Evolutionary conservation across 2,329 filamentous ascomycete genomes (phyloP).

Genomic region (Fusarium napiforme): DNA sequence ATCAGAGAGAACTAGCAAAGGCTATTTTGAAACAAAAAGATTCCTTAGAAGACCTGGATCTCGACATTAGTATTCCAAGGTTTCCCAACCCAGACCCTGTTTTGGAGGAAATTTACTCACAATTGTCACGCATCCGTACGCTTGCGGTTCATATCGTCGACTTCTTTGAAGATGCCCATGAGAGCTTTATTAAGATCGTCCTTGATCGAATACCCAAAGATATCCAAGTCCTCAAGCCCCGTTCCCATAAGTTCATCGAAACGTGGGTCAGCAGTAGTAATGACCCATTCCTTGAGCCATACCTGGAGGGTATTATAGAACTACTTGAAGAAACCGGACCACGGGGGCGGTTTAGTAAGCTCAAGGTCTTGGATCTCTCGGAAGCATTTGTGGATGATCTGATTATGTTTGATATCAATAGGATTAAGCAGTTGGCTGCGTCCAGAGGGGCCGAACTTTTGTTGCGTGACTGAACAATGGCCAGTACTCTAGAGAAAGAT

Average conservation of each 20-base stretch:
- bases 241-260: accelerated
- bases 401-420: background rate
- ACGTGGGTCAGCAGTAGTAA: background rate
- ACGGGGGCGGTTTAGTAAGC: background rate
- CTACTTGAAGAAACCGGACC: background rate
- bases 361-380: background rate
- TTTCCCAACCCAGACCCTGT: background rate
- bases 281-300: background rate
- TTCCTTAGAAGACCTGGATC: background rate
- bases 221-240: background rate
- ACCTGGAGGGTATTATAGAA: background rate
- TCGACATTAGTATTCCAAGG: accelerated
- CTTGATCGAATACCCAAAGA: background rate
- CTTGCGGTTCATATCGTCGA: background rate
- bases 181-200: accelerated
- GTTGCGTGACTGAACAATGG: background rate
- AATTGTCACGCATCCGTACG: accelerated
- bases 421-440: accelerated
- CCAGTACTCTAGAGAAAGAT: accelerated
- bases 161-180: background rate
- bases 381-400: background rate
- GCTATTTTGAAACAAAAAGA: background rate
- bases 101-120: background rate
- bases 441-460: accelerated
- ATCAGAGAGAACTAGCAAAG: background rate